Percentiles rank a stretch among this genome's conserved stretches.
phyloP scores from a whole-genome alignment of 805 yeast species.

The Candida morakotiae region DNA sequence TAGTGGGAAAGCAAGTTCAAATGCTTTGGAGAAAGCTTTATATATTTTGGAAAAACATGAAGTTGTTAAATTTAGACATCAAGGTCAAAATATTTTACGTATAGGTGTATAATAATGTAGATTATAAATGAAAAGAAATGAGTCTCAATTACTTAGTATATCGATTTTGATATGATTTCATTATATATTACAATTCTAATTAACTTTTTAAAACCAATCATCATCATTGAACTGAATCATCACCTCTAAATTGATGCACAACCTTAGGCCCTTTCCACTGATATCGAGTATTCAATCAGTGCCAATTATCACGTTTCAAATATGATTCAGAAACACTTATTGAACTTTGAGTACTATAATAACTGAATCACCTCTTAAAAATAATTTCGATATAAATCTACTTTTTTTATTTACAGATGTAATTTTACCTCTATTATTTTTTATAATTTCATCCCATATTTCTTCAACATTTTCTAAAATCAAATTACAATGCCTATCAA shows the following conservation, averaged over 20 bases:
- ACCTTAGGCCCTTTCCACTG: background rate
- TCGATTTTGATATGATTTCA: too few species aligned
- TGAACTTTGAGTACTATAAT: too few species aligned
- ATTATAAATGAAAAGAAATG: too few species aligned
- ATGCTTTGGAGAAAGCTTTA: constrained; percentile 79
- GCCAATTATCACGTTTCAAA: too few species aligned
- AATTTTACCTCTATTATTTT: constrained; percentile 64
- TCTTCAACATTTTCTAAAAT: constrained; percentile 90
- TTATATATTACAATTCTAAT: background rate
- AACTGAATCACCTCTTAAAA: constrained; percentile 93
- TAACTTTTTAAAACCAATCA: background rate
- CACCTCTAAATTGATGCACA: background rate
- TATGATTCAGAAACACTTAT: too few species aligned
- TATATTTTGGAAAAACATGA: constrained; percentile 81
- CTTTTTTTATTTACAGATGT: constrained; percentile 59
- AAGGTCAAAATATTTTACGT: constrained; percentile 76
- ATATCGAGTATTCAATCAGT: too few species aligned
- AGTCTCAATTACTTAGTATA: too few species aligned
- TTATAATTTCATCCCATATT: constrained; percentile 65
- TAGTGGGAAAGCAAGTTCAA: constrained; percentile 55
- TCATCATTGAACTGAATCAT: background rate
- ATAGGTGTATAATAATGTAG: constrained; percentile 50
- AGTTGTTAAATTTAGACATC: constrained; percentile 82
- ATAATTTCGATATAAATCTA: constrained; percentile 84
- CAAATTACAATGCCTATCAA: constrained; percentile 94